Percentiles rank a stretch among this genome's conserved stretches.
phyloP scores from a whole-genome alignment of 2,329 filamentous ascomycete species.

The Diaporthe citriasiana region DNA sequence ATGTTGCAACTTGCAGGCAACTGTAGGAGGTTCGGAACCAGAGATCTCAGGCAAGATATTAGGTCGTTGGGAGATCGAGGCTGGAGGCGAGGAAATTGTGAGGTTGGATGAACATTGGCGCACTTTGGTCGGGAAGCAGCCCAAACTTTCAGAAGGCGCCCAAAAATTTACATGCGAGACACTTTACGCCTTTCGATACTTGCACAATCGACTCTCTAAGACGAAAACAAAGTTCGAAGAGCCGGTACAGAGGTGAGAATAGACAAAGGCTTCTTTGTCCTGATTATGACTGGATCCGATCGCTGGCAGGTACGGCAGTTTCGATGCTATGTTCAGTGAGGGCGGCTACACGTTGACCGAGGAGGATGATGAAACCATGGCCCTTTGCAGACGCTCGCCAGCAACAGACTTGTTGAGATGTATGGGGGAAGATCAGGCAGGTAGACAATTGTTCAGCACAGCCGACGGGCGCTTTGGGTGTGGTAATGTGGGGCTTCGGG shows the following conservation, averaged over 20 bases:
- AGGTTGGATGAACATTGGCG: neutral
- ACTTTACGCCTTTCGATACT: neutral
- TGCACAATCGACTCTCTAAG: neutral
- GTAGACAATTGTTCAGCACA: neutral
- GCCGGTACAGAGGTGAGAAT: neutral
- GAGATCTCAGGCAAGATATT: neutral
- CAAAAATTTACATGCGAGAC: neutral
- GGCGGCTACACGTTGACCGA: neutral
- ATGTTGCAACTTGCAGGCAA: neutral
- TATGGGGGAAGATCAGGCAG: neutral
- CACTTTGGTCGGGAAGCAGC: neutral
- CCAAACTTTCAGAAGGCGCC: neutral
- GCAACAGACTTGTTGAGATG: neutral
- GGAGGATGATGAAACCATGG: neutral
- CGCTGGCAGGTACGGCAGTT: neutral
- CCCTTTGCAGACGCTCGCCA: neutral
- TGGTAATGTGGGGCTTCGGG: neutral
- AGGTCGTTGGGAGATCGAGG: neutral
- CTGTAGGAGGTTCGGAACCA: neutral
- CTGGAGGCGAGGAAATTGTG: neutral
- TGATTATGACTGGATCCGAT: neutral
- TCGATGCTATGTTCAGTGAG: neutral
- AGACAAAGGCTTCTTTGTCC: neutral
- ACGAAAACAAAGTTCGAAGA: neutral
- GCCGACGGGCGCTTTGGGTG: neutral